Evolutionary conservation across 2,329 filamentous ascomycete species (phyloP).

Genomic region (Trichoderma sp.): DNA sequence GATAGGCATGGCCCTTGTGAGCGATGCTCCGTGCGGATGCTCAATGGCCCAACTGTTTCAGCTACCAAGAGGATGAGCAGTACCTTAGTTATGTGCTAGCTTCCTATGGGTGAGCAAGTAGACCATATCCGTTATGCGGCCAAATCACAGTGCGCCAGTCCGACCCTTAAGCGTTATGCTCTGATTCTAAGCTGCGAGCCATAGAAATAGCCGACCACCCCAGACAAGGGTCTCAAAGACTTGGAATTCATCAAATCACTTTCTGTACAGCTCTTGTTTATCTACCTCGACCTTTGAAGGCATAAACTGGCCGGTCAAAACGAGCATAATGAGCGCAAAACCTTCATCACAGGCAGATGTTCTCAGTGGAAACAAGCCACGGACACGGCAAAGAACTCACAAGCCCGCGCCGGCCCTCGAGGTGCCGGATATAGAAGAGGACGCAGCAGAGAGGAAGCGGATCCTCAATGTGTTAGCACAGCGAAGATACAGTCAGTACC

Average conservation of each 20-base stretch:
- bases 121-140: conserved; percentile 7
- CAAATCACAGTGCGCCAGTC: conserved; percentile 1
- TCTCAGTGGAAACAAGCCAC: conserved; percentile 32
- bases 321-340: not conserved
- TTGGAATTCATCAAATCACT: too few relatives aligned
- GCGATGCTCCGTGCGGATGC: not conserved
- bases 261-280: too few relatives aligned
- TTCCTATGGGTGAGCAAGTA: not conserved
- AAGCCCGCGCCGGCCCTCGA: conserved; percentile 47
- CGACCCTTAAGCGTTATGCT: conserved; percentile 13
- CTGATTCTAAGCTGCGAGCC: not conserved
- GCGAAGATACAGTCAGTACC: conserved; percentile 51
- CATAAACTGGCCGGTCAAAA: not conserved
- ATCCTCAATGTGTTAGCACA: conserved; percentile 58
- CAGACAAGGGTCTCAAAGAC: not conserved
- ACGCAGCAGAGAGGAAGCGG: conserved; percentile 56
- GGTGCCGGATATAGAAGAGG: conserved; percentile 53
- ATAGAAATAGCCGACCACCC: not conserved
- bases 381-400: conserved; percentile 45
- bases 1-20: not conserved
- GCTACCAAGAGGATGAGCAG: not conserved
- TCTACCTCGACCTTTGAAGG: too few relatives aligned
- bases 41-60: not conserved
- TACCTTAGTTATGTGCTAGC: not conserved
- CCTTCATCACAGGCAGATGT: not conserved